A percentile compares a stretch with the other conserved stretches of the same genome.
Conservation (phyloP, 192 early-diverging fungal genomes). For the Fimicolochytrium jonesii region DNA sequence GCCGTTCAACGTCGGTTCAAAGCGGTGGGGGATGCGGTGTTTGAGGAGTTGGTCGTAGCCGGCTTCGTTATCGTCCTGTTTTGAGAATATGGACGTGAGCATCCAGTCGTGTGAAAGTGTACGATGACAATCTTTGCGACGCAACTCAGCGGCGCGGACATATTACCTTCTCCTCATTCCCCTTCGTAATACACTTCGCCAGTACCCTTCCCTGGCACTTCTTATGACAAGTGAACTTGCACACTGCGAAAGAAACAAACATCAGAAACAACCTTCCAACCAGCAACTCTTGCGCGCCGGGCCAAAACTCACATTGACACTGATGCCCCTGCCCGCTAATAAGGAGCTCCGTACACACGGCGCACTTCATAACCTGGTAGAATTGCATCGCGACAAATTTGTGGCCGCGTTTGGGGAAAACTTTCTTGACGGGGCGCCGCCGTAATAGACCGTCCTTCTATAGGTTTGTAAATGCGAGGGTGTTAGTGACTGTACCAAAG, state of each 20-base stretch:
- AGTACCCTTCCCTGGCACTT: constrained; percentile 82
- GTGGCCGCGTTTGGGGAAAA: constrained; percentile 88
- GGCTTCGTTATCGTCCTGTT: constrained; percentile 44
- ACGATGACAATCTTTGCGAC: background rate
- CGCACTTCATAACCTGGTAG: constrained; percentile 98
- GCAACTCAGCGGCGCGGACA: background rate
- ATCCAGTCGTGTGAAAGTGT: background rate
- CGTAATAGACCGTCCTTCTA: constrained; percentile 31
- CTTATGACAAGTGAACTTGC: constrained; percentile 91
- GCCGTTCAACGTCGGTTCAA: constrained; percentile 72
- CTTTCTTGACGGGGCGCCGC: constrained; percentile 73
- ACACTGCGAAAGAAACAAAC: constrained; percentile 56
- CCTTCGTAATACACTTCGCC: constrained; percentile 81
- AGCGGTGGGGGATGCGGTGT: constrained; percentile 96
- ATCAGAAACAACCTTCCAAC: too few species aligned
- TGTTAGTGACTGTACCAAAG: too few species aligned
- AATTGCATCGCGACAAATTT: constrained; percentile 87
- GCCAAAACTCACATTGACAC: constrained; percentile 82
- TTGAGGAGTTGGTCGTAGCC: constrained; percentile 52
- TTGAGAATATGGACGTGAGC: too few species aligned
- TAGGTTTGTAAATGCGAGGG: too few species aligned
- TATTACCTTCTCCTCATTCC: constrained; percentile 55
- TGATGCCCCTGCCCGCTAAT: constrained; percentile 84
- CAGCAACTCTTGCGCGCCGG: too few species aligned
- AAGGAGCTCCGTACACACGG: constrained; percentile 90